Conservation (phyloP, 441 rosid genomes). For the Eugenia klotzschiana region DNA sequence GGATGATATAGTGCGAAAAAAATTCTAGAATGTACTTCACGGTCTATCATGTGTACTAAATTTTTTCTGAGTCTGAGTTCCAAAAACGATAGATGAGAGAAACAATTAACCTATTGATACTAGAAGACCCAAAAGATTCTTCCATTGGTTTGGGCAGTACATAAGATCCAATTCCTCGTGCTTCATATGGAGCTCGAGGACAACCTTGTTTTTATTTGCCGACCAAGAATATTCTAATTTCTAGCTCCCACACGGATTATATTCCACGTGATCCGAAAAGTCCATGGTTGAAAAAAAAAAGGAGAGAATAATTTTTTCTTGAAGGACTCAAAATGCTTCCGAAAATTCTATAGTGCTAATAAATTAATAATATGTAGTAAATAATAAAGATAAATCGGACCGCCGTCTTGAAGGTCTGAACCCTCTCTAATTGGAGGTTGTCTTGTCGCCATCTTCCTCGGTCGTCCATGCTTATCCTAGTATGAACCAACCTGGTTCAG, state of each 20-base stretch:
- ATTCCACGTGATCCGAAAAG: neutral
- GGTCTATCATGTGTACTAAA: too few species aligned
- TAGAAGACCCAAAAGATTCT: too few species aligned
- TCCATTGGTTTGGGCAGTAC: neutral
- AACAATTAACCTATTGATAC: too few species aligned
- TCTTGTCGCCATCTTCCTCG: neutral
- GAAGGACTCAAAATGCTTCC: neutral
- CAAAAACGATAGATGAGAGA: too few species aligned
- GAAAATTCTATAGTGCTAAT: neutral
- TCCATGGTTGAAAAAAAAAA: neutral
- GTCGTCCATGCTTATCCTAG: neutral
- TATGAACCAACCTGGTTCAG: neutral
- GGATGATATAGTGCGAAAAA: too few species aligned
- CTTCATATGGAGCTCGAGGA: neutral
- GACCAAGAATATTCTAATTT: neutral
- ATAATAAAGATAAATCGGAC: neutral
- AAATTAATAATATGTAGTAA: neutral
- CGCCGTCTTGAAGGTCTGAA: neutral
- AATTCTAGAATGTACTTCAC: too few species aligned
- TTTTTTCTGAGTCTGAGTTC: too few species aligned
- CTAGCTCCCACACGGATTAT: neutral
- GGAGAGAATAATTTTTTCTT: neutral
- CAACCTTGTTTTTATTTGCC: neutral
- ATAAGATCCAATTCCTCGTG: neutral
- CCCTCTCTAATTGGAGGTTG: neutral